Conservation (phyloP, 73 alveolate genomes). For the Strombidium stylifer region DNA sequence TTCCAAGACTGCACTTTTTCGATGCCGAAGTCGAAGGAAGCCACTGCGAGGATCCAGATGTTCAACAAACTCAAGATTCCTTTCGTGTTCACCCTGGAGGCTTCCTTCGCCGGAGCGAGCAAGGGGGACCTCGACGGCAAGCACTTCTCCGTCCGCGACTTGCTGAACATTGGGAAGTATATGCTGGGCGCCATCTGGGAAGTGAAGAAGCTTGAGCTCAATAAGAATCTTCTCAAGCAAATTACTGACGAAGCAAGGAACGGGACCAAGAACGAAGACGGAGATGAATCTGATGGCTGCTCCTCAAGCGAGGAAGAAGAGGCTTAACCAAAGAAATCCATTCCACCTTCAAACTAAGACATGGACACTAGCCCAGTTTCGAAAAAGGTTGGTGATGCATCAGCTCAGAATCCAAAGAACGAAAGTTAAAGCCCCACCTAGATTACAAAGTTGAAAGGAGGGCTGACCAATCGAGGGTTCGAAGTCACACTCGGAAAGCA, state of each 20-base stretch:
- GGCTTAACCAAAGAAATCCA: no score
- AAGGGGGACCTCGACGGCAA: constrained; percentile 7
- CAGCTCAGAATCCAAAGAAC: no score
- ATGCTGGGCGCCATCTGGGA: constrained; percentile 4
- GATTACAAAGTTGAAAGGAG: no score
- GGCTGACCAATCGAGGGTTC: no score
- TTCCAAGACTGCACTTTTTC: constrained; percentile 4
- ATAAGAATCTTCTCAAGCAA: constrained; percentile 6
- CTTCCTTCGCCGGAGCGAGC: constrained; percentile 35
- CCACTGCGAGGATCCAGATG: constrained; percentile 38
- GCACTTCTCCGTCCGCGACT: constrained; percentile 31
- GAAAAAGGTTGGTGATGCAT: no score
- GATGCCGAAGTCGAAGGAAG: constrained; percentile 28
- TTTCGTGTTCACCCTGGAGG: constrained; percentile 34
- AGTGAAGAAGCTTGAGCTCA: constrained; percentile 2
- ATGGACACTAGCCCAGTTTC: no score
- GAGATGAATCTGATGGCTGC: constrained; percentile 4
- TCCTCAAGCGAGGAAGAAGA: constrained; percentile 20
- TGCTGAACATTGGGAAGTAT: constrained; percentile 19
- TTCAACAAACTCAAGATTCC: constrained; percentile 27
- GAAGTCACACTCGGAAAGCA: no score
- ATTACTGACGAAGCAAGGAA: background rate
- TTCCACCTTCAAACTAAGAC: no score
- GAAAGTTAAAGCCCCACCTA: no score
- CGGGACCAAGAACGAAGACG: background rate